These are phyloP conservation scores for Sabuloglossum arenarium DNA, from an alignment of 495 filamentous ascomycete species.

Conservation along the genomic window DNA sequence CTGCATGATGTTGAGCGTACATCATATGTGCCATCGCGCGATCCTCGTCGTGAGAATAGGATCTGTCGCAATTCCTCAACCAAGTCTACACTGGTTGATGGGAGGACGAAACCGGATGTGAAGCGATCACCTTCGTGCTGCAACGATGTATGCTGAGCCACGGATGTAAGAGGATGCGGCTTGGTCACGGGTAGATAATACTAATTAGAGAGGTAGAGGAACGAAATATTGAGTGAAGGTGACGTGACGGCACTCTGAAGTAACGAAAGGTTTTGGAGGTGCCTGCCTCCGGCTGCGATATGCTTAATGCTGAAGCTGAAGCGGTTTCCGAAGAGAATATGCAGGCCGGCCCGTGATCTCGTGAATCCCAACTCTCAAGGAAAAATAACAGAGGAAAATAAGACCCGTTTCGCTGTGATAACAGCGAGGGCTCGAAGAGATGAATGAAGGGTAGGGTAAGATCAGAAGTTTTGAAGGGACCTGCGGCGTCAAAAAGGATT, in stretches of 20 bases:
- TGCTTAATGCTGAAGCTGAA: not conserved
- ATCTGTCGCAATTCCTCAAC: not conserved
- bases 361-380: not conserved
- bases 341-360: slow-evolving; percentile 1
- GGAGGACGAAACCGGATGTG: not conserved
- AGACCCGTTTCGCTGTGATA: slow-evolving; percentile 1
- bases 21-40: slow-evolving; percentile 2
- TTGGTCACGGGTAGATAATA: not conserved
- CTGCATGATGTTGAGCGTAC: slow-evolving; percentile 5
- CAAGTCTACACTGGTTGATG: not conserved
- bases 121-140: not conserved
- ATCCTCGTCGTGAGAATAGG: not conserved
- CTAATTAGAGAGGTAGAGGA: not conserved
- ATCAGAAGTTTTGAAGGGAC: not conserved
- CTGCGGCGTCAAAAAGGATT: not conserved
- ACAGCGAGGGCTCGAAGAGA: not conserved
- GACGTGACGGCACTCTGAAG: not conserved
- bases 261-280: not conserved
- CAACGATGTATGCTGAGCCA: not conserved
- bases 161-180: not conserved
- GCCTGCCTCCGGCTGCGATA: not conserved
- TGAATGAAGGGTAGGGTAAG: not conserved
- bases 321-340: slow-evolving; percentile 1
- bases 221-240: not conserved
- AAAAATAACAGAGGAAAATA: not conserved